These are phyloP conservation scores for Penicillium desertorum DNA, from an alignment of 495 filamentous ascomycete genomes.

Conservation along the genomic window DNA sequence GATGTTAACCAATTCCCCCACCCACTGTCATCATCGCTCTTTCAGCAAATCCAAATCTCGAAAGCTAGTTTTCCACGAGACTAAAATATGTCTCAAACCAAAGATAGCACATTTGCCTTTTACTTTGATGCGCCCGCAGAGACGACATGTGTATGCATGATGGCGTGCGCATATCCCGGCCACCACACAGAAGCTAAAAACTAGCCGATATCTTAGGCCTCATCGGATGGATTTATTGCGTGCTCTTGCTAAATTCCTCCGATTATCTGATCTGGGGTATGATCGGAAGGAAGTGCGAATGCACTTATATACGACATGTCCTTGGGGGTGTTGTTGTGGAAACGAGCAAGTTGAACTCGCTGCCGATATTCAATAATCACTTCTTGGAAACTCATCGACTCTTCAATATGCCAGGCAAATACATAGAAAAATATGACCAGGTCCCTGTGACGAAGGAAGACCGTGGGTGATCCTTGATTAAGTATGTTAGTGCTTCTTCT, in stretches of 20 bases:
- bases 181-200: slow-evolving; percentile 1
- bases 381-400: not conserved
- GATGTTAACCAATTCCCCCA: slow-evolving; percentile 19
- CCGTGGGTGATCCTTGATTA: slow-evolving; percentile 27
- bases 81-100: too few relatives aligned
- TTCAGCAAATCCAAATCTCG: not conserved
- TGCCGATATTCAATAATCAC: not conserved
- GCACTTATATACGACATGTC: not conserved
- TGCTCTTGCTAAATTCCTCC: slow-evolving; percentile 26
- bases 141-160: slow-evolving; percentile 20
- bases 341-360: not conserved
- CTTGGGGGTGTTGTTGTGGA: not conserved
- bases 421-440: slow-evolving; percentile 49
- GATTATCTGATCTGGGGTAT: slow-evolving; percentile 12
- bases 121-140: not conserved
- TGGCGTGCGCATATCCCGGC: slow-evolving; percentile 28
- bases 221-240: slow-evolving; percentile 30
- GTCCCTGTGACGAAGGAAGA: slow-evolving; percentile 49
- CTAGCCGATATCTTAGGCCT: slow-evolving; percentile 24
- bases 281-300: not conserved
- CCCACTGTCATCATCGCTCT: slow-evolving; percentile 21
- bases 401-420: slow-evolving; percentile 40
- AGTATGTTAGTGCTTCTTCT: not conserved
- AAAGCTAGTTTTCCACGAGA: not conserved
- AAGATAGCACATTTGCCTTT: not conserved